Conservation (phyloP, 2,329 filamentous ascomycete species). For the Mycosphaerelloides madeirae region DNA sequence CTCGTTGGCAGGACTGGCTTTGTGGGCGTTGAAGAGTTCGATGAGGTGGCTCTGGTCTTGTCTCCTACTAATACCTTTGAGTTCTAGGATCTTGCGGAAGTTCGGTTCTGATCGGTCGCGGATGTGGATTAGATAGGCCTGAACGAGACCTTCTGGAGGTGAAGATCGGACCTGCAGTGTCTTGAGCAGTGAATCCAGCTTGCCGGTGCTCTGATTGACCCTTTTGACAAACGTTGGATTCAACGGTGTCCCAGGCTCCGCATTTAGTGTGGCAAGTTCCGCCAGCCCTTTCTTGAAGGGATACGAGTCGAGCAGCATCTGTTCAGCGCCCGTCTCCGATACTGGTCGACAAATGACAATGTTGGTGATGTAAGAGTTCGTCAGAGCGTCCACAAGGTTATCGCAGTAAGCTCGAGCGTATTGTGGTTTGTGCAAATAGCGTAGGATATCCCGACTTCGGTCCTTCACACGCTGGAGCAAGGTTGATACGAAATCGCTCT, state of each 20-base stretch:
- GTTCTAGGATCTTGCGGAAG: conserved; percentile 91
- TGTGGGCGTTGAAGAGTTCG: conserved; percentile 86
- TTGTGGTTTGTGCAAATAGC: conserved; percentile 78
- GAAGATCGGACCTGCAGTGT: conserved; percentile 90
- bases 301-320: conserved; percentile 96
- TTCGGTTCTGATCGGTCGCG: conserved; percentile 89
- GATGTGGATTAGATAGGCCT: conserved; percentile 96
- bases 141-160: conserved; percentile 87
- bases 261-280: conserved; percentile 60
- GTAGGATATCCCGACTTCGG: conserved; percentile 69
- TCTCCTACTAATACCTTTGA: conserved; percentile 82
- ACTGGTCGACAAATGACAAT: conserved; percentile 87
- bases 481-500: conserved; percentile 85
- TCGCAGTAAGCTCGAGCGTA: conserved; percentile 94
- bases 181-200: conserved; percentile 89
- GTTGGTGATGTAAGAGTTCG: conserved; percentile 71
- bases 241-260: conserved; percentile 50
- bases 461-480: conserved; percentile 68
- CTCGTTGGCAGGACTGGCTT: conserved; percentile 60
- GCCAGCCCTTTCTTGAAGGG: conserved; percentile 76
- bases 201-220: conserved; percentile 75
- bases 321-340: conserved; percentile 89
- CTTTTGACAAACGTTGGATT: conserved; percentile 73
- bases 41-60: conserved; percentile 75
- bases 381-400: conserved; percentile 85